phyloP scores from a whole-genome alignment of 2,329 filamentous ascomycete genomes.

The Westerdykella ornata region DNA sequence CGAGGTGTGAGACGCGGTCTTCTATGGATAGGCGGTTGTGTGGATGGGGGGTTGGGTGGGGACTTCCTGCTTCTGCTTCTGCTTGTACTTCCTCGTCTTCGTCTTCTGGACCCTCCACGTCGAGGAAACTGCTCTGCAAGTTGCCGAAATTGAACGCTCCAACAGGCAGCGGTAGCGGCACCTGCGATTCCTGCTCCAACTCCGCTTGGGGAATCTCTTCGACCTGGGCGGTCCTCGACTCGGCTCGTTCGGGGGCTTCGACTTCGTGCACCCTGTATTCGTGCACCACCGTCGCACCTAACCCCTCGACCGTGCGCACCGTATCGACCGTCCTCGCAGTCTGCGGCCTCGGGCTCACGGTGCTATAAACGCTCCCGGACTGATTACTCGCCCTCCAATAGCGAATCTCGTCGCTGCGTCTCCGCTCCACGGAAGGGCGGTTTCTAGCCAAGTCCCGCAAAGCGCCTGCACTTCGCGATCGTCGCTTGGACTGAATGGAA shows the following conservation, averaged over 20 bases:
- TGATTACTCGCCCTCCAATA: constrained; percentile 33
- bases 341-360: constrained; percentile 22
- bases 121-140: constrained; percentile 21
- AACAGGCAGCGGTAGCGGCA: constrained; percentile 15
- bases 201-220: neutral
- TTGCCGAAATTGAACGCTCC: constrained; percentile 35
- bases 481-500: constrained; percentile 23
- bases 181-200: constrained; percentile 2
- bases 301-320: constrained; percentile 19
- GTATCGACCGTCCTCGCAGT: constrained; percentile 31
- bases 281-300: constrained; percentile 17
- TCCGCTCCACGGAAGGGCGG: constrained; percentile 17
- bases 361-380: constrained; percentile 29
- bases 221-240: constrained; percentile 20
- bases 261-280: no score
- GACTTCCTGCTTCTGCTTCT: neutral
- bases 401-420: constrained; percentile 32
- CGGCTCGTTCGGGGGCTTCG: constrained; percentile 5
- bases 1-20: constrained; percentile 29
- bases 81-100: constrained; percentile 8
- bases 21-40: constrained; percentile 26
- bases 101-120: constrained; percentile 13
- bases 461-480: constrained; percentile 36
- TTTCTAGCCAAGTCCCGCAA: constrained; percentile 28
- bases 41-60: constrained; percentile 7